Evolutionary conservation across 1,284 basidiomycete species (phyloP).

Genomic region (Inonotus obliquus): DNA sequence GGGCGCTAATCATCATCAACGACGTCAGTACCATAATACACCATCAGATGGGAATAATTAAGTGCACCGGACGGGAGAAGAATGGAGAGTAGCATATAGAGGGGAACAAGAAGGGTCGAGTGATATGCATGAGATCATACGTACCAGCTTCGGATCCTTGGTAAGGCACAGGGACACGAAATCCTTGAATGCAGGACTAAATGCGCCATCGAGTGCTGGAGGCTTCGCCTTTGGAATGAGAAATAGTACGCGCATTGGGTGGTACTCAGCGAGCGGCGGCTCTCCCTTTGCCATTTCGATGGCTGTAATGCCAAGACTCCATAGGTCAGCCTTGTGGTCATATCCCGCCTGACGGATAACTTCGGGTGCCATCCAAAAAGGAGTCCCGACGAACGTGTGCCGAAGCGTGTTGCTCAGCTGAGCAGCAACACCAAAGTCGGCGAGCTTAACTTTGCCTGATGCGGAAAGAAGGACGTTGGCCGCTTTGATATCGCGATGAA

Average conservation of each 20-base stretch:
- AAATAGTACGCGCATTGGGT: constrained; percentile 94
- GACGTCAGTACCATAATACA: constrained; percentile 20
- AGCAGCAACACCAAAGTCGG: constrained; percentile 95
- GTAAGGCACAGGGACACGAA: constrained; percentile 90
- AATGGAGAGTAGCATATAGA: not conserved
- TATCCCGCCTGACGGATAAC: constrained; percentile 97
- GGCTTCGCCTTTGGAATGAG: constrained; percentile 96
- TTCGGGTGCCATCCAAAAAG: constrained; percentile 98
- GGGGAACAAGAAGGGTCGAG: not conserved
- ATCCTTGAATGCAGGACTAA: constrained; percentile 85
- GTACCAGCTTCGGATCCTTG: constrained; percentile 80
- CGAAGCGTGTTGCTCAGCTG: constrained; percentile 85
- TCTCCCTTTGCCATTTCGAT: constrained; percentile 96
- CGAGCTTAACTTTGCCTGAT: constrained; percentile 91
- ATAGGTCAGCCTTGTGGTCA: constrained; percentile 94
- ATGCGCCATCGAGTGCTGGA: constrained; percentile 83
- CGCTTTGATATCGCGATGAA: constrained; percentile 98
- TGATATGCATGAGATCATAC: not conserved
- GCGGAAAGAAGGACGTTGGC: constrained; percentile 93
- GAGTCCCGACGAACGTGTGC: constrained; percentile 94
- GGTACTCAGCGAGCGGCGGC: constrained; percentile 89
- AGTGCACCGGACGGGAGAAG: constrained; percentile 9
- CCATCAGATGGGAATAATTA: not conserved
- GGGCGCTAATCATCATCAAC: constrained; percentile 57
- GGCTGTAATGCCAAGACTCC: constrained; percentile 95